A percentile compares a stretch with the other conserved stretches of the same genome.
These are phyloP conservation scores for Piper betle DNA, from an alignment of 164 flowering plant species.

Conservation along the genomic window DNA sequence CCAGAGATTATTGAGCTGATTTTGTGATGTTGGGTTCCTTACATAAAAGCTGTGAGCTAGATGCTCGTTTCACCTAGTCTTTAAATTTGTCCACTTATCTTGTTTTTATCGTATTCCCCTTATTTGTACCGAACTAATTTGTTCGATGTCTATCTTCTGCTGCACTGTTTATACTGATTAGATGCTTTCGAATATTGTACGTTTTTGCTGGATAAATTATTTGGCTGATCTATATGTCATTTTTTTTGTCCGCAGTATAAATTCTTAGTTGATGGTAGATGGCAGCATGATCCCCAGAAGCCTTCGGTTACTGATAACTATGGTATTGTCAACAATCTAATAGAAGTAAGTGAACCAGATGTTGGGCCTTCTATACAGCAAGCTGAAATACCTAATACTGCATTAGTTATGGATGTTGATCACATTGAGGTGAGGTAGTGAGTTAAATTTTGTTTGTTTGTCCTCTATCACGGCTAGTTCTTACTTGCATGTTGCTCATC, in stretches of 20 bases:
- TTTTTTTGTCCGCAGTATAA: constrained; percentile 21
- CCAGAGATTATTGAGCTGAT: no score
- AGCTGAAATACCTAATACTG: constrained; percentile 4
- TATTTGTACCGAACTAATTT: neutral
- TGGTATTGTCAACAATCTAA: constrained; percentile 25
- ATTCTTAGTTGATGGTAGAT: constrained; percentile 38
- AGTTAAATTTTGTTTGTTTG: neutral
- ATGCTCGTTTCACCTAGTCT: no score
- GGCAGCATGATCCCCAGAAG: constrained; percentile 28
- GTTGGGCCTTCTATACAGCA: constrained; percentile 7
- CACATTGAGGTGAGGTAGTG: constrained; percentile 11
- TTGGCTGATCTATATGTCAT: neutral
- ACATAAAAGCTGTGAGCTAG: no score
- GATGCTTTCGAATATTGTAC: neutral
- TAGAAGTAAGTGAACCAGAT: constrained; percentile 20
- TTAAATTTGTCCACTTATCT: no score
- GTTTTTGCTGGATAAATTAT: neutral
- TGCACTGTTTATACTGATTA: neutral
- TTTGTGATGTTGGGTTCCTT: no score
- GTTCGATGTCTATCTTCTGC: neutral
- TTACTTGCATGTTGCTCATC: constrained; percentile 1
- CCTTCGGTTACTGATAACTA: constrained; percentile 15
- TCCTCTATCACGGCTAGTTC: neutral
- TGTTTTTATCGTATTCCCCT: no score
- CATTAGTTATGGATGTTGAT: constrained; percentile 15